Percentiles rank a stretch among this genome's conserved stretches.
Conservation (phyloP, 768 basidiomycete species). For the Udeniomyces megalosporus region DNA sequence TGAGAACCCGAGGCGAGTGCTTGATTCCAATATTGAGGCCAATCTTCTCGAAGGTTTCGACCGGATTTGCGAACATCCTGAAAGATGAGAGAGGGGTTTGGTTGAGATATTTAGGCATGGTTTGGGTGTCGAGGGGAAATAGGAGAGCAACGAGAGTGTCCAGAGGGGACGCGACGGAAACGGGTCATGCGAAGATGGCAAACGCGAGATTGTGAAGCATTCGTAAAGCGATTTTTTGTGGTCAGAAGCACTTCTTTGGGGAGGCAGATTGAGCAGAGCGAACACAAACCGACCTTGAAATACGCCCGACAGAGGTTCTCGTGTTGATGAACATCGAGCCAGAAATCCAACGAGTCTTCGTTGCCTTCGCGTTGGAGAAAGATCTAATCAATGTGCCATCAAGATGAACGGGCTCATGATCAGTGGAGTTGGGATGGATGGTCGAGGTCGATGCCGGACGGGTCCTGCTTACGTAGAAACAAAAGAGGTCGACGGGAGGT, state of each 20-base stretch:
- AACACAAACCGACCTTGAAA: constrained; percentile 47
- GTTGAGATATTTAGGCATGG: no score
- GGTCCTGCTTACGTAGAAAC: constrained; percentile 83
- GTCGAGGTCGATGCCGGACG: not conserved
- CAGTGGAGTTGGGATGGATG: not conserved
- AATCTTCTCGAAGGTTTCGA: constrained; percentile 80
- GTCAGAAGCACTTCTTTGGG: not conserved
- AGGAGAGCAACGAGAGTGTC: not conserved
- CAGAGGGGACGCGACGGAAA: not conserved
- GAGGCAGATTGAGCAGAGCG: not conserved
- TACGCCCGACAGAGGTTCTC: constrained; percentile 97
- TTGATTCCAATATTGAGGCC: constrained; percentile 96
- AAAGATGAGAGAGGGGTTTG: not conserved
- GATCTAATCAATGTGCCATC: constrained; percentile 46
- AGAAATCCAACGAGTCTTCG: constrained; percentile 94
- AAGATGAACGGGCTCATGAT: not conserved
- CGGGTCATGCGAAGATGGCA: not conserved
- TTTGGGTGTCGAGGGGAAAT: not conserved
- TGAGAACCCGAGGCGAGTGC: constrained; percentile 82
- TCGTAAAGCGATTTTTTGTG: no score
- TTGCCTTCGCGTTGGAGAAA: constrained; percentile 90
- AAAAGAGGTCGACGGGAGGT: constrained; percentile 94
- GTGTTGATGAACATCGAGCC: constrained; percentile 98
- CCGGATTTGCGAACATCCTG: constrained; percentile 85
- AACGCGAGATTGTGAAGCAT: not conserved